Evolutionary conservation across 805 yeast species (phyloP).

Genomic region (Pichia sporocuriosa): DNA sequence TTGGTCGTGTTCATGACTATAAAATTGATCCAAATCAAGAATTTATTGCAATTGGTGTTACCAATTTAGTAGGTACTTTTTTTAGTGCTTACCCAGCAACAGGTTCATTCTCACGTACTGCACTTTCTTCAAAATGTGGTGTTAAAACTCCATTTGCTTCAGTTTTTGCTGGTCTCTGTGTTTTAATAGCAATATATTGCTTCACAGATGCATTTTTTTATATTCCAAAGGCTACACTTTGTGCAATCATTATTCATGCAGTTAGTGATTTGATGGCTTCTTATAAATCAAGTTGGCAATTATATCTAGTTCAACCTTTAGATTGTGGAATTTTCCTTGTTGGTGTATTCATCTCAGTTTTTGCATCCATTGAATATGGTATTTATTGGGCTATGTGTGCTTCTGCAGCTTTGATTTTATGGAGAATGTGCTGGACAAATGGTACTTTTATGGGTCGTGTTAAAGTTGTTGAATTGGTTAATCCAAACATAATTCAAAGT

Average conservation of each 20-base stretch:
- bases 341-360: constrained; percentile 68
- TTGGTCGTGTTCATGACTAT: constrained; percentile 86
- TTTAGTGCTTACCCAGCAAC: constrained; percentile 94
- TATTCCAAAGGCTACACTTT: constrained; percentile 81
- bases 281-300: constrained; percentile 55
- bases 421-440: constrained; percentile 71
- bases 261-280: constrained; percentile 77
- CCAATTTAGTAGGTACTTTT: constrained; percentile 83
- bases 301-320: constrained; percentile 67
- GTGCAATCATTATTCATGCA: constrained; percentile 91
- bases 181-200: constrained; percentile 74
- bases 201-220: constrained; percentile 77
- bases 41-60: constrained; percentile 85
- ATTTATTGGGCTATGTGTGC: constrained; percentile 86
- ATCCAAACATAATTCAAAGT: constrained; percentile 39
- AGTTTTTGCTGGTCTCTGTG: constrained; percentile 82
- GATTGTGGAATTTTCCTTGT: constrained; percentile 67
- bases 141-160: constrained; percentile 95
- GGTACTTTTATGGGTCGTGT: constrained; percentile 80
- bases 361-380: constrained; percentile 76
- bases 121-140: constrained; percentile 88
- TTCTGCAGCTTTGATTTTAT: constrained; percentile 64
- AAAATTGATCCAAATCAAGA: constrained; percentile 90
- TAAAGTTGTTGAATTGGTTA: constrained; percentile 60
- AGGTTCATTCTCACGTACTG: constrained; percentile 91